Conservation (phyloP, 208 protist species). For the Porcisia hertigi region DNA sequence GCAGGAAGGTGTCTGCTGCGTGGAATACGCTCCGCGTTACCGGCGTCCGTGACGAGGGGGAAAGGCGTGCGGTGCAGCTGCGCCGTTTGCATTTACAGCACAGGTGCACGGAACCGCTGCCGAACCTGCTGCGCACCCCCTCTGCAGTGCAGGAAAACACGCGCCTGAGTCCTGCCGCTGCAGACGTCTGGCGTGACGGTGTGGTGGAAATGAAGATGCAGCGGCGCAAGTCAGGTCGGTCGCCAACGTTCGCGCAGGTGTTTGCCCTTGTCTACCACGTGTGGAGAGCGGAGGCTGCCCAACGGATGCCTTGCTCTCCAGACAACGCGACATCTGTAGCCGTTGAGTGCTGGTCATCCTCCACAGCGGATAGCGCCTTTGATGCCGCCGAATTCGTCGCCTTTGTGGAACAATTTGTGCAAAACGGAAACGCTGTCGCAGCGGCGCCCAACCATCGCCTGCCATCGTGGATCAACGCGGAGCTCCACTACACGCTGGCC, state of each 20-base stretch:
- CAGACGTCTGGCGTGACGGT: slow-evolving; percentile 10
- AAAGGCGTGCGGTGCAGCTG: slow-evolving; percentile 23
- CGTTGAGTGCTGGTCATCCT: neutral
- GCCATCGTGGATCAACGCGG: slow-evolving; percentile 18
- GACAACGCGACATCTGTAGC: neutral
- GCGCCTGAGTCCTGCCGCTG: neutral
- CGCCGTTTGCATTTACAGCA: slow-evolving; percentile 18
- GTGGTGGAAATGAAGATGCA: slow-evolving; percentile 30
- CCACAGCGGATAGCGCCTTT: neutral
- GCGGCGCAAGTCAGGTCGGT: slow-evolving; percentile 16
- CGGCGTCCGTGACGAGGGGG: slow-evolving; percentile 5
- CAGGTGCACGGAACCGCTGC: slow-evolving; percentile 15
- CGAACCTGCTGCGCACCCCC: neutral
- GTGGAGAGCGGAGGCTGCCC: slow-evolving; percentile 10
- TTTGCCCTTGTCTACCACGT: slow-evolving; percentile 34
- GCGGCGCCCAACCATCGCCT: slow-evolving; percentile 9
- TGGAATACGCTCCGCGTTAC: slow-evolving; percentile 23
- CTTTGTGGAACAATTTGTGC: slow-evolving; percentile 14
- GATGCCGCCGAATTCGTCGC: slow-evolving; percentile 15
- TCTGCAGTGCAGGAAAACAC: neutral
- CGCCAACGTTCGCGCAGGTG: slow-evolving; percentile 35
- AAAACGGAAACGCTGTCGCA: slow-evolving; percentile 12
- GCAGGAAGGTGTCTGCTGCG: slow-evolving; percentile 28
- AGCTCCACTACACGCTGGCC: slow-evolving; percentile 33
- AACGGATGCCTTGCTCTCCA: neutral